A percentile compares a stretch with the other conserved stretches of the same genome.
These are phyloP conservation scores for Naganishia cerealis DNA, from an alignment of 1,284 basidiomycete species.

Conservation along the genomic window DNA sequence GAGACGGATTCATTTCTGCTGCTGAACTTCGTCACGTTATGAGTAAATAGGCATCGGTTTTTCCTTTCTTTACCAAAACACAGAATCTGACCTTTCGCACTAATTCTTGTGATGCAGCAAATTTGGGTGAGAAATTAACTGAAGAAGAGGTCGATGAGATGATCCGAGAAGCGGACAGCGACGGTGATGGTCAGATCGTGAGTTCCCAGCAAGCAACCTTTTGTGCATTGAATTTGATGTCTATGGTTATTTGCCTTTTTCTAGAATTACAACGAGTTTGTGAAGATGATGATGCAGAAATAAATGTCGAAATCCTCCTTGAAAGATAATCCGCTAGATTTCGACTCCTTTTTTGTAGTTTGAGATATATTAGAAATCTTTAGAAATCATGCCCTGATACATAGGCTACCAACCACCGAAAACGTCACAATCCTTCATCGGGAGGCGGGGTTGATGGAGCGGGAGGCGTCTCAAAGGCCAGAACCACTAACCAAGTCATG, in stretches of 20 bases:
- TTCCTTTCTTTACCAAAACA: too few species aligned
- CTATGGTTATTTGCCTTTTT: background rate
- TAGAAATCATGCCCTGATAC: background rate
- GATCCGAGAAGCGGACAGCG: slow-evolving; percentile 96
- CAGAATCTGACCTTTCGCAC: background rate
- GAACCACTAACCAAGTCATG: background rate
- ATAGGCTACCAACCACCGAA: too few species aligned
- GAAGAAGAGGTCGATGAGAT: slow-evolving; percentile 95
- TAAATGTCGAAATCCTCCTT: background rate
- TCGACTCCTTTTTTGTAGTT: background rate
- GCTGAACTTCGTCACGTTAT: slow-evolving; percentile 84
- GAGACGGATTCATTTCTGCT: slow-evolving; percentile 63
- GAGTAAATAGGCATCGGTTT: slow-evolving; percentile 62
- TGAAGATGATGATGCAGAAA: slow-evolving; percentile 57
- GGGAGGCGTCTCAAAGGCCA: too few species aligned
- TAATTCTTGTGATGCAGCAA: slow-evolving; percentile 42
- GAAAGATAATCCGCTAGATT: background rate
- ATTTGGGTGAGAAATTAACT: slow-evolving; percentile 82
- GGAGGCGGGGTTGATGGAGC: too few species aligned
- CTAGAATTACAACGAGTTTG: slow-evolving; percentile 58
- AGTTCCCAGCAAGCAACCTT: slow-evolving; percentile 24
- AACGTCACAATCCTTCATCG: too few species aligned
- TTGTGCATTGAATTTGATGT: background rate
- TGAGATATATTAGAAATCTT: background rate
- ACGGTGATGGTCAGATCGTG: slow-evolving; percentile 83